A percentile compares a stretch with the other conserved stretches of the same genome.
Conservation (phyloP, 2,329 filamentous ascomycete genomes). For the Geosmithia morbida region DNA sequence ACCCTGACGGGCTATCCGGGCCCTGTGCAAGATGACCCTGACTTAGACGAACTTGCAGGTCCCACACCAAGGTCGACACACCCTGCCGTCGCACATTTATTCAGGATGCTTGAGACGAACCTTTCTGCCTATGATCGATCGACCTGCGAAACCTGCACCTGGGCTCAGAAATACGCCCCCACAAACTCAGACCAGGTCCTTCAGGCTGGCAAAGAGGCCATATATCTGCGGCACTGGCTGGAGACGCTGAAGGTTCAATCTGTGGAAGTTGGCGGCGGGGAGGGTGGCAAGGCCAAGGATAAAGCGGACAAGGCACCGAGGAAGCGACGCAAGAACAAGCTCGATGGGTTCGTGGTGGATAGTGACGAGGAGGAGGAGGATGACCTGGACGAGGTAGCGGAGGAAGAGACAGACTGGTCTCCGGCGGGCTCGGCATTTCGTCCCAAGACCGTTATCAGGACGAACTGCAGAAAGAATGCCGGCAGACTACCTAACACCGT, state of each 20-base stretch:
- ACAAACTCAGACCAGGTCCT: slow-evolving; percentile 54
- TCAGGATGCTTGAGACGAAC: slow-evolving; percentile 39
- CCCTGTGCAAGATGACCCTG: not conserved
- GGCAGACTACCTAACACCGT: slow-evolving; percentile 56
- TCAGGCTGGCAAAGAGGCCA: slow-evolving; percentile 56
- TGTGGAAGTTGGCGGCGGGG: slow-evolving; percentile 37
- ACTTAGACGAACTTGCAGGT: slow-evolving; percentile 17
- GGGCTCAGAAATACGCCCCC: slow-evolving; percentile 80
- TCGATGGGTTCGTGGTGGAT: slow-evolving; percentile 69
- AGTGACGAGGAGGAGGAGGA: slow-evolving; percentile 56
- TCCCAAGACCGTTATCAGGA: slow-evolving; percentile 41
- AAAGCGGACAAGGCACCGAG: slow-evolving; percentile 18
- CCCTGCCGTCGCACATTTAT: slow-evolving; percentile 44
- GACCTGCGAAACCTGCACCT: slow-evolving; percentile 56
- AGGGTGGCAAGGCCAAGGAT: slow-evolving; percentile 14
- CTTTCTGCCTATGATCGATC: slow-evolving; percentile 72
- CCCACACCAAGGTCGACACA: slow-evolving; percentile 24
- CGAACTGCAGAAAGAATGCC: slow-evolving; percentile 25
- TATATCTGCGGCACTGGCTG: slow-evolving; percentile 69
- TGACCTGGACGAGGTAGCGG: slow-evolving; percentile 54
- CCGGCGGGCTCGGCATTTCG: slow-evolving; percentile 18
- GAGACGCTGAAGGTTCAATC: slow-evolving; percentile 59
- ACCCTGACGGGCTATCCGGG: not conserved
- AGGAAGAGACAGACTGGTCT: slow-evolving; percentile 37
- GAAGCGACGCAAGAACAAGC: slow-evolving; percentile 56